Evolutionary conservation across 2,329 filamentous ascomycete genomes (phyloP).

Genomic region (Onygena corvina): DNA sequence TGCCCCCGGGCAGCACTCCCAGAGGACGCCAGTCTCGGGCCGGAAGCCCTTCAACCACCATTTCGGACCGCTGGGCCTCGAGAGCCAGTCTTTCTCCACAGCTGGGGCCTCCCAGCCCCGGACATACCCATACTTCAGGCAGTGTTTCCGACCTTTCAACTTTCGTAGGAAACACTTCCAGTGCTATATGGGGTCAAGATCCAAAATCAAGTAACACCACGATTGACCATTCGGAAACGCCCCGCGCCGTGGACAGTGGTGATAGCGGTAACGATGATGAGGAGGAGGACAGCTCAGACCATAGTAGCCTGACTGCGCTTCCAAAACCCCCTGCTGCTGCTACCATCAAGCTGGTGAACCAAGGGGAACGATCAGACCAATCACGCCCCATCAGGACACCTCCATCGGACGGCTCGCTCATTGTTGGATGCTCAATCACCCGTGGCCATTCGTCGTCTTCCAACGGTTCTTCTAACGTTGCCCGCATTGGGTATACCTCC

Average conservation of each 20-base stretch:
- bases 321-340: slow-evolving; percentile 11
- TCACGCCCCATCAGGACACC: slow-evolving; percentile 16
- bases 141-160: slow-evolving; percentile 12
- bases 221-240: slow-evolving; percentile 12
- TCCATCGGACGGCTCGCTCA: slow-evolving; percentile 12
- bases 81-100: slow-evolving; percentile 1
- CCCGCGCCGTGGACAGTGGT: slow-evolving; percentile 14
- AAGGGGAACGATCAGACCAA: slow-evolving; percentile 23
- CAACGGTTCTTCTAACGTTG: slow-evolving; percentile 30
- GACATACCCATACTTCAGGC: slow-evolving; percentile 7
- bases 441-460: slow-evolving; percentile 13
- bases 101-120: slow-evolving; percentile 6
- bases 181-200: slow-evolving; percentile 14
- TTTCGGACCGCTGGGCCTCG: not conserved
- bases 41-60: not conserved
- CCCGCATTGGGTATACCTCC: slow-evolving; percentile 28
- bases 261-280: slow-evolving; percentile 4
- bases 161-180: slow-evolving; percentile 12
- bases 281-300: slow-evolving; percentile 20
- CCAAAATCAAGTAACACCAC: slow-evolving; percentile 16
- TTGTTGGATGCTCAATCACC: slow-evolving; percentile 17
- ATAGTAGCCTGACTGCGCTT: slow-evolving; percentile 22
- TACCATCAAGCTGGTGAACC: slow-evolving; percentile 29
- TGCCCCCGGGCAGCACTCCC: slow-evolving; percentile 22
- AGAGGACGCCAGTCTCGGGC: slow-evolving; percentile 18